These are phyloP conservation scores for Schizothecium vesticola DNA, from an alignment of 495 filamentous ascomycete species.

Conservation along the genomic window DNA sequence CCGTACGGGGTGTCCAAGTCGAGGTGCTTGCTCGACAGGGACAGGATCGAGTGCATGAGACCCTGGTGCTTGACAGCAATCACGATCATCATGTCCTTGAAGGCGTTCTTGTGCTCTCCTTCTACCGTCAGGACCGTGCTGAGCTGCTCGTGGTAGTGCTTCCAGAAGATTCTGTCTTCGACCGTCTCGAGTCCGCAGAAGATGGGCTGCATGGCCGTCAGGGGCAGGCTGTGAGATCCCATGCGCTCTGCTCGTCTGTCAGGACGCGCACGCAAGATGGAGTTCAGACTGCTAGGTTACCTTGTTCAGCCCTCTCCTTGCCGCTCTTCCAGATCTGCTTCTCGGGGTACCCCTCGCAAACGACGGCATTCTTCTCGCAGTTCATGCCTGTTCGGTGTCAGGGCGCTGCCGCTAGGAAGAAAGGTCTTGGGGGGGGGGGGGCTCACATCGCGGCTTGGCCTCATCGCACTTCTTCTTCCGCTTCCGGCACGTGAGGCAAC, in stretches of 20 bases:
- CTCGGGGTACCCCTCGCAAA: conserved; percentile 90
- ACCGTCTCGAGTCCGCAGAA: conserved; percentile 84
- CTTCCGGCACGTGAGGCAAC: conserved; percentile 85
- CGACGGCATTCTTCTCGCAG: conserved; percentile 89
- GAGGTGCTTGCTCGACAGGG: conserved; percentile 78
- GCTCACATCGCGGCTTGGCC: conserved; percentile 78
- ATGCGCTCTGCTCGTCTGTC: conserved; percentile 39
- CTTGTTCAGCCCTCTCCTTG: conserved; percentile 68
- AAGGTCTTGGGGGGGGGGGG: neutral
- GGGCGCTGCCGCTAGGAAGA: neutral
- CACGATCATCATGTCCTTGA: conserved; percentile 80
- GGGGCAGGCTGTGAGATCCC: conserved; percentile 41
- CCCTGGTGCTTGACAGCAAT: conserved; percentile 79
- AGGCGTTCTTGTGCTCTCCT: conserved; percentile 80
- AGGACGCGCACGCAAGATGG: conserved; percentile 9
- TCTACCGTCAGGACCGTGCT: conserved; percentile 78
- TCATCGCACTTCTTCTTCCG: conserved; percentile 98
- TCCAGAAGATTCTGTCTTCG: conserved; percentile 75
- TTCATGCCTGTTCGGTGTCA: conserved; percentile 59
- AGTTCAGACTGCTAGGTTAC: conserved; percentile 36
- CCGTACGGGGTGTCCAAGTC: conserved; percentile 50
- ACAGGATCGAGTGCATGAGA: conserved; percentile 89
- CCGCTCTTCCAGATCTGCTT: conserved; percentile 84
- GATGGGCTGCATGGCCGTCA: conserved; percentile 66
- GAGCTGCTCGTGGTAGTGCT: conserved; percentile 78